Evolutionary conservation across 805 yeast genomes (phyloP).

Genomic region (Millerago galiae): DNA sequence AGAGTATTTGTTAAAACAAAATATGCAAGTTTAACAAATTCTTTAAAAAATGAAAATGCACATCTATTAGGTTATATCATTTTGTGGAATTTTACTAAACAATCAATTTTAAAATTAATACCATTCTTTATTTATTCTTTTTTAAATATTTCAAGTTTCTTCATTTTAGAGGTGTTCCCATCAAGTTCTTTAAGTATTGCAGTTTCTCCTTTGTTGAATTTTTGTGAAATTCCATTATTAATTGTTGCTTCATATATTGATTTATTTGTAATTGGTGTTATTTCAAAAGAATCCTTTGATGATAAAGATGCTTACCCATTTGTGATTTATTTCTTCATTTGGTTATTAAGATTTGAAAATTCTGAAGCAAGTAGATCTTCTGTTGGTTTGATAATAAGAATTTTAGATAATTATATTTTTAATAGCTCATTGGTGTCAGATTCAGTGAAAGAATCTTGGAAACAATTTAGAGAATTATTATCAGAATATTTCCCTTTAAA

Average conservation of each 20-base stretch:
- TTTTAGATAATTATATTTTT: conserved; percentile 2
- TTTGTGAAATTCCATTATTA: conserved; percentile 32
- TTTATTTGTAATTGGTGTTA: conserved; percentile 25
- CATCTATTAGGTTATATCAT: conserved; percentile 31
- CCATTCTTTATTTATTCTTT: conserved; percentile 37
- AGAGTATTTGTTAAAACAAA: conserved; percentile 8
- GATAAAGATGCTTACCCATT: conserved; percentile 26
- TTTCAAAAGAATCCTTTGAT: conserved; percentile 25
- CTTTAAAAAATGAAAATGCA: conserved; percentile 35
- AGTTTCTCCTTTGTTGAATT: conserved; percentile 30
- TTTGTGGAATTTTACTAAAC: conserved; percentile 32
- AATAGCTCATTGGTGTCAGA: not conserved
- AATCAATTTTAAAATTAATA: conserved; percentile 28
- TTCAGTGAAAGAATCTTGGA: conserved; percentile 1
- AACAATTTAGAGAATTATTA: conserved; percentile 1
- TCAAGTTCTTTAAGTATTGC: conserved; percentile 27
- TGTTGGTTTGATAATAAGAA: conserved; percentile 10
- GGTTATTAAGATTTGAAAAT: conserved; percentile 33
- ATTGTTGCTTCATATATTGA: conserved; percentile 34
- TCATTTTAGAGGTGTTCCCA: conserved; percentile 30
- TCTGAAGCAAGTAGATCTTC: conserved; percentile 24
- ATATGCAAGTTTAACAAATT: conserved; percentile 26
- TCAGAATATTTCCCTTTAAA: too few relatives aligned
- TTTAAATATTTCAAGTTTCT: conserved; percentile 30
- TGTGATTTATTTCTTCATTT: conserved; percentile 29